Percentiles rank a stretch among this genome's conserved stretches.
These are phyloP conservation scores for Isatis tinctoria DNA, from an alignment of 345 rosid species.

Conservation along the genomic window DNA sequence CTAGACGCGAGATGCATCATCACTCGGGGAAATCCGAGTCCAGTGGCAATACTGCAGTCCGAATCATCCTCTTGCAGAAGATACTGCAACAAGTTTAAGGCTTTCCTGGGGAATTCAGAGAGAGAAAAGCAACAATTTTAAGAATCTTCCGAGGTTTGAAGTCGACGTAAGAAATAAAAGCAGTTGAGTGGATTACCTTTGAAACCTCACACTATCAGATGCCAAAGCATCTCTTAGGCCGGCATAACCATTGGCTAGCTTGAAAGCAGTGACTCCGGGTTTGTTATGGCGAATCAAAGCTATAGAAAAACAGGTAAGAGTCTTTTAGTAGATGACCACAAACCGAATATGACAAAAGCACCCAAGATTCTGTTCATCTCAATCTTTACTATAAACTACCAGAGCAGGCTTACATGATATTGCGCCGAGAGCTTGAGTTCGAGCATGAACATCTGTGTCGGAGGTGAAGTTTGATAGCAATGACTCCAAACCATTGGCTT, in stretches of 20 bases:
- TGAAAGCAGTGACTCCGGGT: constrained; percentile 74
- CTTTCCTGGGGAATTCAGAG: constrained; percentile 59
- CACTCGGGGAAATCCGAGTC: constrained; percentile 73
- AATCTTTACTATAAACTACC: background rate
- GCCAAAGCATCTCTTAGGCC: constrained; percentile 77
- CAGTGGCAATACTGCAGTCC: constrained; percentile 55
- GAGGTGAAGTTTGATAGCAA: constrained; percentile 44
- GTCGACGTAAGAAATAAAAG: background rate
- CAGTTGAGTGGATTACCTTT: constrained; percentile 48
- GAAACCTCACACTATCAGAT: constrained; percentile 70
- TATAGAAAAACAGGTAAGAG: constrained; percentile 9
- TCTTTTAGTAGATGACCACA: background rate
- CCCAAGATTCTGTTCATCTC: background rate
- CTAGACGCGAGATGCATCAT: constrained; percentile 89
- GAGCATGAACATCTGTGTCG: constrained; percentile 63
- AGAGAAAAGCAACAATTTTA: background rate
- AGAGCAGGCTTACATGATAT: constrained; percentile 68
- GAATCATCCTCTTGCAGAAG: constrained; percentile 67
- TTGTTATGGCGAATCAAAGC: constrained; percentile 93
- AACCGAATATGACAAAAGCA: background rate
- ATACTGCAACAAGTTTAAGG: constrained; percentile 83
- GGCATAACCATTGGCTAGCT: constrained; percentile 83
- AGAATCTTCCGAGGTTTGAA: background rate
- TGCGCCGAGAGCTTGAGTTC: constrained; percentile 88
- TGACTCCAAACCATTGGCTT: constrained; percentile 46